Conservation (phyloP, 2,329 filamentous ascomycete species). For the Penicillium sp. region DNA sequence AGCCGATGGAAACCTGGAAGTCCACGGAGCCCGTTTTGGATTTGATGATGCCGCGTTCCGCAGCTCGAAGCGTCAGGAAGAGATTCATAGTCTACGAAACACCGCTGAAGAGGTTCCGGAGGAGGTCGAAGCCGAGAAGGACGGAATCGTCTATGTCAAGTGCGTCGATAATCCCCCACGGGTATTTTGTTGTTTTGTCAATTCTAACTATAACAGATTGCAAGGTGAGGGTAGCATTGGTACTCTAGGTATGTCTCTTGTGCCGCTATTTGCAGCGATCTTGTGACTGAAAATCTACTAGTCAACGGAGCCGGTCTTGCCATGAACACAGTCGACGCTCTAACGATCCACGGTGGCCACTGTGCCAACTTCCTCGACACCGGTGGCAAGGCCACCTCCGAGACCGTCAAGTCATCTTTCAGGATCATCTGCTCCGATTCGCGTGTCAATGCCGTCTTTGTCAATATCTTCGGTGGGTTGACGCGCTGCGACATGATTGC, state of each 20-base stretch:
- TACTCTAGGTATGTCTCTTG: constrained; percentile 56
- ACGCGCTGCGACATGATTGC: constrained; percentile 81
- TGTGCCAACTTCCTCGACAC: constrained; percentile 87
- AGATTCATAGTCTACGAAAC: constrained; percentile 59
- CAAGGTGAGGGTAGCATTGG: constrained; percentile 64
- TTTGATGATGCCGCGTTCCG: constrained; percentile 70
- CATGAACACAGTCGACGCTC: constrained; percentile 85
- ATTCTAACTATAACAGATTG: constrained; percentile 30
- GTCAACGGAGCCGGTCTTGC: constrained; percentile 88
- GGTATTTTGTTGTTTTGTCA: no score
- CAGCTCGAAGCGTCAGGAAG: constrained; percentile 60
- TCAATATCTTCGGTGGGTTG: constrained; percentile 69
- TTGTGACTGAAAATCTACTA: constrained; percentile 8
- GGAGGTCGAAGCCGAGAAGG: constrained; percentile 62
- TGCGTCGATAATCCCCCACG: constrained; percentile 29
- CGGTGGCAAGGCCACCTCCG: constrained; percentile 79
- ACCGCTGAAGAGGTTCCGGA: constrained; percentile 51
- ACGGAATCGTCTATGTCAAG: constrained; percentile 78
- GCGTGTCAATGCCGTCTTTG: constrained; percentile 69
- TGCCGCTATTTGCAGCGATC: not conserved
- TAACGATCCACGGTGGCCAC: constrained; percentile 64
- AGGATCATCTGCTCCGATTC: constrained; percentile 68
- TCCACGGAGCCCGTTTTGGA: constrained; percentile 57
- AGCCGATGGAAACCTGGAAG: constrained; percentile 45
- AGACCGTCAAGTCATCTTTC: constrained; percentile 76